Evolutionary conservation across 176 grass and related monocot genomes (phyloP).

Genomic region (Dendrocalamus sinicus): DNA sequence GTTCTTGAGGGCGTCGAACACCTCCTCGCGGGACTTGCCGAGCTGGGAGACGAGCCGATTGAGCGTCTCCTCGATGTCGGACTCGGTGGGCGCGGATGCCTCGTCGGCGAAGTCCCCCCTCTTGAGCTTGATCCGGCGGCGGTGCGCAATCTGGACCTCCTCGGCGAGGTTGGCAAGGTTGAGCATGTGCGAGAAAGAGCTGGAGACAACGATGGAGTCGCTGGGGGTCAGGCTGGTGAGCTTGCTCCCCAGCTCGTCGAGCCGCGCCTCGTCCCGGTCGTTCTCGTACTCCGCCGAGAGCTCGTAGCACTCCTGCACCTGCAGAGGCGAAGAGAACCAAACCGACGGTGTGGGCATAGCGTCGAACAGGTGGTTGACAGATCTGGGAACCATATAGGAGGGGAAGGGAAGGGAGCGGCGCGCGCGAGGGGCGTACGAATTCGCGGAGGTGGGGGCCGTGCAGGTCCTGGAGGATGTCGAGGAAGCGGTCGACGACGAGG

Average conservation of each 20-base stretch:
- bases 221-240: constrained; percentile 70
- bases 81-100: constrained; percentile 83
- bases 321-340: not conserved
- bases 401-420: not conserved
- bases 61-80: constrained; percentile 96
- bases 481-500: constrained; percentile 83
- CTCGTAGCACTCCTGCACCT: constrained; percentile 99
- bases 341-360: not conserved
- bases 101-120: constrained; percentile 90
- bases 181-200: constrained; percentile 99
- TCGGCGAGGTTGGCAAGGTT: constrained; percentile 96
- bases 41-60: constrained; percentile 74
- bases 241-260: constrained; percentile 82
- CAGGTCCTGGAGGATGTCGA: constrained; percentile 86
- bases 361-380: constrained; percentile 27
- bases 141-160: constrained; percentile 92
- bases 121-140: constrained; percentile 89
- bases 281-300: constrained; percentile 91
- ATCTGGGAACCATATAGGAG: constrained; percentile 13
- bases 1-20: constrained; percentile 95
- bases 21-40: constrained; percentile 81
- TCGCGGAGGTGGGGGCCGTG: constrained; percentile 76
- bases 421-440: constrained; percentile 50
- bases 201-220: constrained; percentile 78
- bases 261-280: constrained; percentile 58